phyloP scores from a whole-genome alignment of 2,329 filamentous ascomycete species.

The Xylaria polymorpha region DNA sequence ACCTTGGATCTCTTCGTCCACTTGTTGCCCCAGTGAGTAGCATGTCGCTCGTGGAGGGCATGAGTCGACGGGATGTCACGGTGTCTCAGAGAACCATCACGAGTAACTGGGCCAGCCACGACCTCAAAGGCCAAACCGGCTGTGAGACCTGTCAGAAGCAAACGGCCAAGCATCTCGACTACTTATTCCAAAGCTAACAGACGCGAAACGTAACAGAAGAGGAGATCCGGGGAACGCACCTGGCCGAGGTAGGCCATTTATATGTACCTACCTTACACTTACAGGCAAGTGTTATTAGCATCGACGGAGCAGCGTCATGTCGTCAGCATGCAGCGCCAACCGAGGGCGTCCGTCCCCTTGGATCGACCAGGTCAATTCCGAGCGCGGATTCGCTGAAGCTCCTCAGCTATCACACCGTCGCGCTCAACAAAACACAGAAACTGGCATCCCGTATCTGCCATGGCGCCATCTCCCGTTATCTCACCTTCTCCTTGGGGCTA shows the following conservation, averaged over 20 bases:
- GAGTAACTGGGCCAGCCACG: slow-evolving; percentile 36
- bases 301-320: slow-evolving; percentile 22
- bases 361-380: slow-evolving; percentile 10
- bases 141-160: slow-evolving; percentile 36
- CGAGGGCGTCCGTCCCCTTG: slow-evolving; percentile 1
- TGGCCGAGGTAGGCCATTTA: slow-evolving; percentile 20
- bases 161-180: slow-evolving; percentile 38
- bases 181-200: slow-evolving; percentile 8
- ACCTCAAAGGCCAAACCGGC: slow-evolving; percentile 40
- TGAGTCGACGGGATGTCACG: slow-evolving; percentile 46
- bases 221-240: not conserved
- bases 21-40: slow-evolving; percentile 39
- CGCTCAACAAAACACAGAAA: slow-evolving; percentile 2
- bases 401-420: slow-evolving; percentile 20
- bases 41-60: slow-evolving; percentile 50
- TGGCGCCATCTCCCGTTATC: slow-evolving; percentile 27
- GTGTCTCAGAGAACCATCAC: slow-evolving; percentile 22
- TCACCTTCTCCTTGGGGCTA: slow-evolving; percentile 37
- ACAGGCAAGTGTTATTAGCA: not conserved
- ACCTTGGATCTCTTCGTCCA: slow-evolving; percentile 48
- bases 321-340: slow-evolving; percentile 32
- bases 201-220: not conserved
- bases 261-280: not conserved
- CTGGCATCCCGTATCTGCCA: slow-evolving; percentile 6
- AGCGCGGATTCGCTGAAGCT: slow-evolving; percentile 13